A percentile compares a stretch with the other conserved stretches of the same genome.
Conservation (phyloP, 129 eudicot species). For the Dittrichia graveolens region DNA sequence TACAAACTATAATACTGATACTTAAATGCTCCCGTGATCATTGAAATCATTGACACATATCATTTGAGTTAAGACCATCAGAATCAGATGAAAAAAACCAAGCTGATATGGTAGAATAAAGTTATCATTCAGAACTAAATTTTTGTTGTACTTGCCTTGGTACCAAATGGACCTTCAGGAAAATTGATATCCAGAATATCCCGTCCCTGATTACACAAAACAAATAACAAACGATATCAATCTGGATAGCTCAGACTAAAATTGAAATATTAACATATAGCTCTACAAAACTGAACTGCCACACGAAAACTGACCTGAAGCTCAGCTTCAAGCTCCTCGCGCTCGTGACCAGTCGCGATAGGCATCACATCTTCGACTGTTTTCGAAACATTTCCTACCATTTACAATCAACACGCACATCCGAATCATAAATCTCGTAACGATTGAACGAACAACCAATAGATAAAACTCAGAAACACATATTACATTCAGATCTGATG, state of each 20-base stretch:
- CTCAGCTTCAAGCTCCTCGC: conserved; percentile 76
- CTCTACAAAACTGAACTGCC: neutral
- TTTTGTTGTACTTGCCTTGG: conserved; percentile 39
- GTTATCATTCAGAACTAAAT: neutral
- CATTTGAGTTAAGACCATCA: neutral
- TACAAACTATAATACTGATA: neutral
- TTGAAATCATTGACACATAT: conserved; percentile 12
- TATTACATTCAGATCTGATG: conserved; percentile 27
- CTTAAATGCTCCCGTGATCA: neutral
- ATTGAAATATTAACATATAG: neutral
- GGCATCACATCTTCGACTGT: conserved; percentile 67
- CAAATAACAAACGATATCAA: conserved; percentile 5
- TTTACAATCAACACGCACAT: neutral
- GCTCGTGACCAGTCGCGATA: conserved; percentile 74
- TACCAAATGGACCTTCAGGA: conserved; percentile 56
- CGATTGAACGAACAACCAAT: neutral
- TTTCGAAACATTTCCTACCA: conserved; percentile 33
- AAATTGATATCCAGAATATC: conserved; percentile 54
- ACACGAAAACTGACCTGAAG: conserved; percentile 43
- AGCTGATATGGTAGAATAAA: neutral
- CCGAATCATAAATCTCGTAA: conserved; percentile 5
- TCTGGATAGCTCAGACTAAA: neutral
- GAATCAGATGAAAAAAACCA: neutral
- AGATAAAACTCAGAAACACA: neutral
- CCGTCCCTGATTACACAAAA: conserved; percentile 39